Evolutionary conservation across 2,329 filamentous ascomycete species (phyloP).

Genomic region (Nigrospora sphaerica): DNA sequence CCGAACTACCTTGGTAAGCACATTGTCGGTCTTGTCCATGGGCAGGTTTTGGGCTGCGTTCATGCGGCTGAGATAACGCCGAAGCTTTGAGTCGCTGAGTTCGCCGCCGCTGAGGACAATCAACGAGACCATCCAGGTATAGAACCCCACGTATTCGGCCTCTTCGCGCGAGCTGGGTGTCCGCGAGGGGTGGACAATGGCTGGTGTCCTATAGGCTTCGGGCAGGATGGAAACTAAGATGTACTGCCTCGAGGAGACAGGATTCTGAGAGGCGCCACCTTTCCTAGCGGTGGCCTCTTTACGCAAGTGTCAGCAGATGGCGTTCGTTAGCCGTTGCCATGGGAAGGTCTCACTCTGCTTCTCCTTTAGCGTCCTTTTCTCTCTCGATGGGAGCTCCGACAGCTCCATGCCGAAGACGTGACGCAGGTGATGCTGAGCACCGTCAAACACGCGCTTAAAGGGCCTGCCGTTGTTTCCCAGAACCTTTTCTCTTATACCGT

Average conservation of each 20-base stretch:
- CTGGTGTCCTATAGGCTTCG: slow-evolving; percentile 53
- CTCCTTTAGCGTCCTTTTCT: slow-evolving; percentile 75
- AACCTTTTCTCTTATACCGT: slow-evolving; percentile 62
- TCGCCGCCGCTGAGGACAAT: slow-evolving; percentile 69
- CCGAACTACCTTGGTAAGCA: slow-evolving; percentile 67
- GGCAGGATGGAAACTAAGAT: slow-evolving; percentile 72
- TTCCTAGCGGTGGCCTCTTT: slow-evolving; percentile 28
- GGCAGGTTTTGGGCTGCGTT: slow-evolving; percentile 72
- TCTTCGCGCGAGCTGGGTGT: slow-evolving; percentile 62
- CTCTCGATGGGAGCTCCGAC: slow-evolving; percentile 70
- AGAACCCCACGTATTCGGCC: slow-evolving; percentile 74
- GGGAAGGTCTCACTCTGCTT: slow-evolving; percentile 54
- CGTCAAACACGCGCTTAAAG: slow-evolving; percentile 71
- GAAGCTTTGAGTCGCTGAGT: slow-evolving; percentile 71
- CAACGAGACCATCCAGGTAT: slow-evolving; percentile 70
- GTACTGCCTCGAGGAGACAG: slow-evolving; percentile 62
- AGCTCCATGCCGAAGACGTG: slow-evolving; percentile 87
- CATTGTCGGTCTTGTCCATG: slow-evolving; percentile 65
- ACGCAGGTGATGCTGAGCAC: slow-evolving; percentile 66
- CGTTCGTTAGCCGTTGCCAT: background rate
- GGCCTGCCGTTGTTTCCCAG: slow-evolving; percentile 61
- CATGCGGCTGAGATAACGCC: slow-evolving; percentile 65
- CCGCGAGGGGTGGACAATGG: slow-evolving; percentile 61
- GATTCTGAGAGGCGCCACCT: slow-evolving; percentile 31
- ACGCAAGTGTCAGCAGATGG: slow-evolving; percentile 24